Base-by-base conservation (phyloP, 2,329 filamentous ascomycete species). In the Colletotrichum sp. region DNA sequence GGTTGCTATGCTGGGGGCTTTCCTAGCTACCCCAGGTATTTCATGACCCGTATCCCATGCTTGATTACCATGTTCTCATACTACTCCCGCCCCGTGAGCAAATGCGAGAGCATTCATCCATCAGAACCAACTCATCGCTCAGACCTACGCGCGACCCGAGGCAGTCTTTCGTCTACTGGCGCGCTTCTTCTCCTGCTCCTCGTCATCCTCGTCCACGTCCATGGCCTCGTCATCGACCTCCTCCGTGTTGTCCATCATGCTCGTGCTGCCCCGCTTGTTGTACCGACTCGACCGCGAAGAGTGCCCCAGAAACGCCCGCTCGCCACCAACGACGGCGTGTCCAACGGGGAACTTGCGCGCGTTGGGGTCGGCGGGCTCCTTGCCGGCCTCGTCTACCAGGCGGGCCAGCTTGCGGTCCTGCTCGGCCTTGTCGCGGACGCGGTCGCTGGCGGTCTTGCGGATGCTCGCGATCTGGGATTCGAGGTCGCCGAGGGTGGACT, bases 401-500 rank as follows among this genome's bases (percentile, higher is more conserved):
- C 84, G 83, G 57, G 90, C 87, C 10, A 92, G 82, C 57, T 88
- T 85, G 8, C 84, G 84, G 1, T 90, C 86, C 71, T 90, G 87
- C 6, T 84, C 86, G 8, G 86, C 83, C 66, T 89, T 87, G 64
- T 90, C 89, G 13, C 83, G 86, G 55, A 90, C 89, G 18, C 92
- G 88, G 64, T 85, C 83, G 32, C 87, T 85, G 2, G 94, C 93
- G 2, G 88, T 87, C 3, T 85, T 84, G 79, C 91, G 93, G 77
- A 98, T 92, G 36, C 85, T 87, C 16, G 88, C 88, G 72, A 98
- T 94, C 83, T 98, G 94, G 2, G 87, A 87, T 78, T 98, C 95
- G 5, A 99, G 90, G 34, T 94, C 94, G 1, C 85, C 86, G 3
- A 98, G 91, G 3, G 95, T 95, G 5, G 88, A 86, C 8, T 92